These are phyloP conservation scores for Hymenotorrendiella dingleyae DNA, from an alignment of 2,329 filamentous ascomycete species.

Conservation along the genomic window DNA sequence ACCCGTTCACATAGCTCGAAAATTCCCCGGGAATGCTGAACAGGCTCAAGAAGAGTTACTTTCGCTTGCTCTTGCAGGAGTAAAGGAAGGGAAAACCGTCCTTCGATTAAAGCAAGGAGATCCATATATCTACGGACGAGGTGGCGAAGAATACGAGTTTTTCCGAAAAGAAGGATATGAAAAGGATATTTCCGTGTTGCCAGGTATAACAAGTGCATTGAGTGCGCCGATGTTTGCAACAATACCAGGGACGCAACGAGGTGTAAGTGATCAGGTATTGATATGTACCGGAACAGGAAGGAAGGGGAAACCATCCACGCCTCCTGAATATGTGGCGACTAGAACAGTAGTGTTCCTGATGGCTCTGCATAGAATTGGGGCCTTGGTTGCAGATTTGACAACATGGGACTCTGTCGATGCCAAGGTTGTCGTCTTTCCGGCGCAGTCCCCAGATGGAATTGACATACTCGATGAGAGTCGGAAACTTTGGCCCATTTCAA, in stretches of 20 bases:
- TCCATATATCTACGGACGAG: constrained; percentile 91
- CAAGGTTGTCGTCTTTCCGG: constrained; percentile 24
- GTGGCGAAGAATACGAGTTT: constrained; percentile 85
- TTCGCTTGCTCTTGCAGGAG: constrained; percentile 64
- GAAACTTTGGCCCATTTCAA: constrained; percentile 63
- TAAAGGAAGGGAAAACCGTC: constrained; percentile 68
- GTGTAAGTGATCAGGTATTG: constrained; percentile 85
- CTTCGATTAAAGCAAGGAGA: constrained; percentile 93
- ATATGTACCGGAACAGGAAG: constrained; percentile 95
- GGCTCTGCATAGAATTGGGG: constrained; percentile 79
- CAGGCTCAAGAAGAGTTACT: constrained; percentile 87
- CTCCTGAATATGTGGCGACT: constrained; percentile 69
- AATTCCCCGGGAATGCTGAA: constrained; percentile 96
- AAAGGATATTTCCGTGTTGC: constrained; percentile 63
- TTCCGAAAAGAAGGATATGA: constrained; percentile 68
- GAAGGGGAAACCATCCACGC: constrained; percentile 76
- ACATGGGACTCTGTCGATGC: constrained; percentile 32
- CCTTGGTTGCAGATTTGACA: constrained; percentile 67
- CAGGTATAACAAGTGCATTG: constrained; percentile 84
- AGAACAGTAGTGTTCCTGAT: constrained; percentile 92
- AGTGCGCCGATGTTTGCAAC: constrained; percentile 82
- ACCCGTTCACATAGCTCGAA: constrained; percentile 84
- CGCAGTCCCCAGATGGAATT: constrained; percentile 9
- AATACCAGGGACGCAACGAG: constrained; percentile 83
- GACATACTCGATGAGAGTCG: constrained; percentile 32